Percentiles rank a stretch among this genome's conserved stretches.
Evolutionary conservation across 2,329 filamentous ascomycete species (phyloP).

Genomic region (Penicillium sp.): DNA sequence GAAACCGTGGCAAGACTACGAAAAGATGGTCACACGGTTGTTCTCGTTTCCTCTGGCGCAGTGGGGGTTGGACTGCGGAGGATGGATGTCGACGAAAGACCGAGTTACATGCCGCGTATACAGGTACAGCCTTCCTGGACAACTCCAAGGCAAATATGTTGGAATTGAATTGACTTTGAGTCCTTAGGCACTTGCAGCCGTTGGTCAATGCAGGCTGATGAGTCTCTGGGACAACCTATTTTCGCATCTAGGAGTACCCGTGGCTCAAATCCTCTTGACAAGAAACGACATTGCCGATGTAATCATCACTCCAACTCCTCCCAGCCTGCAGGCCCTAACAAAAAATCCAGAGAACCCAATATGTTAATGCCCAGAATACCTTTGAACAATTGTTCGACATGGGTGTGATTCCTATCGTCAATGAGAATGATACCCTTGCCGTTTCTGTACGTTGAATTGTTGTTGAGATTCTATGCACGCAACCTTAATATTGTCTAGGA

Average conservation of each 20-base stretch:
- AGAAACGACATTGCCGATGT: slow-evolving; percentile 94
- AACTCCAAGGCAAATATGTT: too few species aligned
- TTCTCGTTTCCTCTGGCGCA: slow-evolving; percentile 94
- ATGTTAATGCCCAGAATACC: slow-evolving; percentile 94
- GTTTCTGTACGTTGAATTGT: slow-evolving; percentile 56
- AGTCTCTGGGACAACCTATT: slow-evolving; percentile 94
- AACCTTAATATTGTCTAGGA: slow-evolving; percentile 45
- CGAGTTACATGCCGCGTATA: slow-evolving; percentile 82
- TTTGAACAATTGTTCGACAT: slow-evolving; percentile 84
- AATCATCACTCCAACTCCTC: slow-evolving; percentile 28
- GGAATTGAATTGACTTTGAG: slow-evolving; percentile 5
- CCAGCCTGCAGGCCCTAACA: neutral
- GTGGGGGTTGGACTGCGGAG: slow-evolving; percentile 87
- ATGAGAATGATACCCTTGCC: slow-evolving; percentile 95
- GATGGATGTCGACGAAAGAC: slow-evolving; percentile 81
- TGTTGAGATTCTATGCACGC: neutral
- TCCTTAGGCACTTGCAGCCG: slow-evolving; percentile 73
- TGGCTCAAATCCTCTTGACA: slow-evolving; percentile 90
- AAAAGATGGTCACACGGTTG: slow-evolving; percentile 86
- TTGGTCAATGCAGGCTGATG: slow-evolving; percentile 92
- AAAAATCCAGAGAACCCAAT: slow-evolving; percentile 68
- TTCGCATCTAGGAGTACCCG: slow-evolving; percentile 75
- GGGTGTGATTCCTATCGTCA: slow-evolving; percentile 96
- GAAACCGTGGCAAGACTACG: slow-evolving; percentile 83
- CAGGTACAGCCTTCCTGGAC: slow-evolving; percentile 65